Evolutionary conservation across 2,329 filamentous ascomycete species (phyloP).

Genomic region (Fusarium zealandicum): DNA sequence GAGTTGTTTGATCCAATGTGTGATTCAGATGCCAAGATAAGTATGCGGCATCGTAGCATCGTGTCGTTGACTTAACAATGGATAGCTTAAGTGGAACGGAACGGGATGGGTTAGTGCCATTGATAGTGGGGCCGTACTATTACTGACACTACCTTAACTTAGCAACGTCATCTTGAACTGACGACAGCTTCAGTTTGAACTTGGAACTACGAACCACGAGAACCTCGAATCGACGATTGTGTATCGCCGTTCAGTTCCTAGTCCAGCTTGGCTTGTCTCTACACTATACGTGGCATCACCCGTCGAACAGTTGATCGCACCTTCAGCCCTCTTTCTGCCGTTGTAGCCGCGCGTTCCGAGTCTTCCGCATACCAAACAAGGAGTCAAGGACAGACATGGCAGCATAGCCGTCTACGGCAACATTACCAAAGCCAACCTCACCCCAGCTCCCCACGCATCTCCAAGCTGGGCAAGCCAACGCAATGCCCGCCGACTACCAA

Average conservation of each 20-base stretch:
- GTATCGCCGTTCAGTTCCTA: background rate
- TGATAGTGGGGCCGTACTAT: conserved; percentile 17
- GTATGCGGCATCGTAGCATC: too few species aligned
- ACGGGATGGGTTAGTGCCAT: conserved; percentile 5
- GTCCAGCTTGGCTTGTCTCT: too few species aligned
- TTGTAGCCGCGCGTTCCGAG: conserved; percentile 31
- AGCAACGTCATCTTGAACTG: conserved; percentile 31
- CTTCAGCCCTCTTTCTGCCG: conserved; percentile 11
- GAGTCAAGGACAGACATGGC: conserved; percentile 34
- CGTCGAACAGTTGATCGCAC: conserved; percentile 6
- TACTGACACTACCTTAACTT: conserved; percentile 30
- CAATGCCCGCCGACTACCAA: conserved; percentile 61
- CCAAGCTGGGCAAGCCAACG: too few species aligned
- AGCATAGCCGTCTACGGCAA: conserved; percentile 11
- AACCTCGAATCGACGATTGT: background rate
- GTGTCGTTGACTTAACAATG: too few species aligned
- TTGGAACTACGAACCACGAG: background rate
- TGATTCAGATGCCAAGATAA: too few species aligned
- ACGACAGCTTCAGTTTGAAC: conserved; percentile 14
- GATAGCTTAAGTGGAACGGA: too few species aligned
- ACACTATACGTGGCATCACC: background rate
- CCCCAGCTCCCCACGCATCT: background rate
- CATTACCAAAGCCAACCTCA: background rate
- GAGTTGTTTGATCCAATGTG: too few species aligned
- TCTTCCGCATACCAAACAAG: conserved; percentile 10